A percentile compares a stretch with the other conserved stretches of the same genome.
Conservation (phyloP, 805 yeast species). For the Yarrowia divulgata region DNA sequence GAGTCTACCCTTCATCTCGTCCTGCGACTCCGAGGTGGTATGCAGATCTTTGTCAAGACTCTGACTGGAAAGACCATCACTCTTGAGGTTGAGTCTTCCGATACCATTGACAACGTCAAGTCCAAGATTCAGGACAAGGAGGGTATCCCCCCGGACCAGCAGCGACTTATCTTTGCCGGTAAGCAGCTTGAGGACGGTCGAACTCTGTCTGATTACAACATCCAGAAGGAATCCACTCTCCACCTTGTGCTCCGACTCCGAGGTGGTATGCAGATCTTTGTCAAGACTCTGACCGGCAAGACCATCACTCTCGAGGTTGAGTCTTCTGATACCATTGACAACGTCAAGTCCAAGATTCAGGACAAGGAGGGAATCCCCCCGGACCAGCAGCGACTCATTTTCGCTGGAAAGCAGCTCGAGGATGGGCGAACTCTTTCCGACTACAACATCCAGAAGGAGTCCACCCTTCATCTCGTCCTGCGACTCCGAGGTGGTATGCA, state of each 20-base stretch:
- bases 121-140: slow-evolving; percentile 95
- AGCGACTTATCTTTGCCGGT: slow-evolving; percentile 93
- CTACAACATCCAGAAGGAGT: slow-evolving; percentile 95
- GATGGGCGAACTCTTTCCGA: slow-evolving; percentile 93
- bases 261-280: slow-evolving; percentile 86
- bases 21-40: slow-evolving; percentile 87
- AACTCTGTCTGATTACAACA: slow-evolving; percentile 91
- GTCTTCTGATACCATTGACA: slow-evolving; percentile 93
- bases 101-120: slow-evolving; percentile 93
- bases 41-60: slow-evolving; percentile 83
- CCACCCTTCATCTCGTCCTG: slow-evolving; percentile 81
- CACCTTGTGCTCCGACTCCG: slow-evolving; percentile 86
- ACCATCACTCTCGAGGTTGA: slow-evolving; percentile 89
- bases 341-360: slow-evolving; percentile 92
- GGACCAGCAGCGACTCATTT: slow-evolving; percentile 92
- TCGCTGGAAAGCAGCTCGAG: slow-evolving; percentile 95
- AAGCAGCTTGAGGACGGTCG: slow-evolving; percentile 95
- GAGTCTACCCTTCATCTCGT: slow-evolving; percentile 88
- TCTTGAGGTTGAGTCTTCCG: slow-evolving; percentile 88
- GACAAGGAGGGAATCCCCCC: slow-evolving; percentile 98
- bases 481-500: slow-evolving; percentile 90
- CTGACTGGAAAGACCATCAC: slow-evolving; percentile 91
- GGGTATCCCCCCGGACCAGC: slow-evolving; percentile 97
- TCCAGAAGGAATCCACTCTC: slow-evolving; percentile 89
- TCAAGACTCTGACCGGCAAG: slow-evolving; percentile 88